Evolutionary conservation across 2,329 filamentous ascomycete species (phyloP).

Genomic region (Nothophaeocryptopus gaeumannii): DNA sequence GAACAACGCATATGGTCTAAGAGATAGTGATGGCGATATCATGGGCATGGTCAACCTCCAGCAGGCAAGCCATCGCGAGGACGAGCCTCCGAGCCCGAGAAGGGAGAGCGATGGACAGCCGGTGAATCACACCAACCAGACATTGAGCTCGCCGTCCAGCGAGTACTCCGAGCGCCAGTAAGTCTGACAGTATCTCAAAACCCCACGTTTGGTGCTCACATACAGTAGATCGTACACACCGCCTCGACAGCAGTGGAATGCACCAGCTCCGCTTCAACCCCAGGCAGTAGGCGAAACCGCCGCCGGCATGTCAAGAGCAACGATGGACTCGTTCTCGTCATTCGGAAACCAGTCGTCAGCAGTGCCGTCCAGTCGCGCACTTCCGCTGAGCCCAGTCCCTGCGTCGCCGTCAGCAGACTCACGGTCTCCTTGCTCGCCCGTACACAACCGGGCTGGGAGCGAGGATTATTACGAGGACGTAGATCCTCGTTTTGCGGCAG

Average conservation of each 20-base stretch:
- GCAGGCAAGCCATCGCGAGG: slow-evolving; percentile 43
- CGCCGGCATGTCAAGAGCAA: slow-evolving; percentile 12
- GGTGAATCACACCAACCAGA: slow-evolving; percentile 37
- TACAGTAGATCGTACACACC: slow-evolving; percentile 42
- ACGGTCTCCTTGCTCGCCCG: slow-evolving; percentile 8
- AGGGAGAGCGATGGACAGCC: slow-evolving; percentile 59
- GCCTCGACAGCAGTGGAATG: slow-evolving; percentile 47
- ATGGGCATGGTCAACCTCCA: slow-evolving; percentile 72
- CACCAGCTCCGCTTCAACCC: slow-evolving; percentile 13
- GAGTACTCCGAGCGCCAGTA: slow-evolving; percentile 69
- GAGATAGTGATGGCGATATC: slow-evolving; percentile 68
- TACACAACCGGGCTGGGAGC: slow-evolving; percentile 38
- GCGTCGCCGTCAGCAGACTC: slow-evolving; percentile 24
- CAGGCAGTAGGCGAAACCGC: slow-evolving; percentile 10
- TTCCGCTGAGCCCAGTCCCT: slow-evolving; percentile 28
- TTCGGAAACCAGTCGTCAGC: slow-evolving; percentile 17
- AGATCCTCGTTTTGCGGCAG: slow-evolving; percentile 76
- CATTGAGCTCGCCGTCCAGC: slow-evolving; percentile 70
- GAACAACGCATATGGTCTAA: slow-evolving; percentile 38
- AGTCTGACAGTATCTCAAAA: slow-evolving; percentile 37
- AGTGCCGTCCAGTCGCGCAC: slow-evolving; percentile 19
- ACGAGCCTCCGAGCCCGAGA: slow-evolving; percentile 33
- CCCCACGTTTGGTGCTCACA: slow-evolving; percentile 10
- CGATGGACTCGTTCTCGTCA: slow-evolving; percentile 13
- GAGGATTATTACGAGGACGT: slow-evolving; percentile 86